These are phyloP conservation scores for Periconia sp. DNA, from an alignment of 2,329 filamentous ascomycete genomes.

Conservation along the genomic window DNA sequence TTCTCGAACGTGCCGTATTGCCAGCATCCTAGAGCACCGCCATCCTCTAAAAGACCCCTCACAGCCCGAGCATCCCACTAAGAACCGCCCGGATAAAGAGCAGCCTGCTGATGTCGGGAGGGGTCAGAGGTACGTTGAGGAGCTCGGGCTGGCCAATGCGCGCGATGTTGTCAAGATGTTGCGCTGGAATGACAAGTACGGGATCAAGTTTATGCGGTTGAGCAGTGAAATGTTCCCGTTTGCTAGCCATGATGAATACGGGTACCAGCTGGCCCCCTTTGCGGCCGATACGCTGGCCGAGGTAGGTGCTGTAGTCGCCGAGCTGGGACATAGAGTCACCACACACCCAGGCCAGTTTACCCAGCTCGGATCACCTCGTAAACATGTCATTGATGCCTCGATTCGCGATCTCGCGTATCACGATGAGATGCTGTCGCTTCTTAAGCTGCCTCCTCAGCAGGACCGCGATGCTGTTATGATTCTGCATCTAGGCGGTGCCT, in stretches of 20 bases:
- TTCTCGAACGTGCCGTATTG: slow-evolving; percentile 88
- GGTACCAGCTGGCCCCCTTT: slow-evolving; percentile 84
- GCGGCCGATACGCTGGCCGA: slow-evolving; percentile 78
- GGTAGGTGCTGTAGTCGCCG: slow-evolving; percentile 75
- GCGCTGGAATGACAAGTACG: slow-evolving; percentile 89
- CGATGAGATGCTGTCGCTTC: slow-evolving; percentile 78
- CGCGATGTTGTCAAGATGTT: slow-evolving; percentile 85
- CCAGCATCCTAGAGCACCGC: slow-evolving; percentile 87
- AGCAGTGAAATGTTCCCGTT: slow-evolving; percentile 98
- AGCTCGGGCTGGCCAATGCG: slow-evolving; percentile 80
- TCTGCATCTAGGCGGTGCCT: slow-evolving; percentile 88
- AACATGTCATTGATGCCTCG: slow-evolving; percentile 76
- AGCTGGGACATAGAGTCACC: slow-evolving; percentile 83
- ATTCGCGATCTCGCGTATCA: slow-evolving; percentile 88
- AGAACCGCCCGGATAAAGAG: slow-evolving; percentile 81
- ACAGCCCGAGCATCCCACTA: slow-evolving; percentile 79
- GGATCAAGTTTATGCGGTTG: slow-evolving; percentile 89
- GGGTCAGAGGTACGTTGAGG: slow-evolving; percentile 76
- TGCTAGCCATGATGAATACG: slow-evolving; percentile 84
- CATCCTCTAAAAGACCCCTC: slow-evolving; percentile 78
- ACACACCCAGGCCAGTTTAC: slow-evolving; percentile 92
- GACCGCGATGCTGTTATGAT: slow-evolving; percentile 93
- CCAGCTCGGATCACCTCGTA: slow-evolving; percentile 82
- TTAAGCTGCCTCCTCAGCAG: slow-evolving; percentile 77
- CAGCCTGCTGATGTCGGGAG: slow-evolving; percentile 69